Evolutionary conservation across 768 basidiomycete species (phyloP).

Genomic region (Nidularia sp.): DNA sequence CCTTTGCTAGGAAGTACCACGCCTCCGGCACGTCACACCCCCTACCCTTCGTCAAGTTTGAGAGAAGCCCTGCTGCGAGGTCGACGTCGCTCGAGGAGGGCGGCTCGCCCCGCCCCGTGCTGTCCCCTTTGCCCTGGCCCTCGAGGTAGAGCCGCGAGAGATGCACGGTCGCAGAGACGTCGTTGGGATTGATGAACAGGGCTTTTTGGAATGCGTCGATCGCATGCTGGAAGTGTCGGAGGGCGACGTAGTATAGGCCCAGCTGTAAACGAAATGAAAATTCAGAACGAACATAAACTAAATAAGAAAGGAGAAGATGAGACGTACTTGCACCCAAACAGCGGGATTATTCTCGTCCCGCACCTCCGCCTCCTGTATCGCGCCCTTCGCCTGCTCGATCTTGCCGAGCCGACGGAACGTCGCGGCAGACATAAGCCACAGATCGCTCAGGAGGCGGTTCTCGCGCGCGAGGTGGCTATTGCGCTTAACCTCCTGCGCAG

Average conservation of each 20-base stretch:
- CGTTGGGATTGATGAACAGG: conserved; percentile 78
- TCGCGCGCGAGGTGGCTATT: conserved; percentile 51
- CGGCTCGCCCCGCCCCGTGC: no score
- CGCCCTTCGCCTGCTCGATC: conserved; percentile 83
- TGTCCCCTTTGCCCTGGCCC: conserved; percentile 6
- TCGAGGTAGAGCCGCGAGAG: conserved; percentile 76
- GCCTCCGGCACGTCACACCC: conserved; percentile 94
- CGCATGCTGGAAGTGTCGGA: conserved; percentile 57
- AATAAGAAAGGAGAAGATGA: neutral
- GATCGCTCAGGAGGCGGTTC: conserved; percentile 67
- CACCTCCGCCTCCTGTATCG: conserved; percentile 94
- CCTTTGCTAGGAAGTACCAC: conserved; percentile 89
- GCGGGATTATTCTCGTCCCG: conserved; percentile 81
- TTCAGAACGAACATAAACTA: neutral
- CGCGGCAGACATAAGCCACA: conserved; percentile 76
- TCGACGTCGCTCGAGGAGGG: conserved; percentile 50
- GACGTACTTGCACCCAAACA: conserved; percentile 90
- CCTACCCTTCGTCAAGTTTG: conserved; percentile 67
- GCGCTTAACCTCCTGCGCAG: conserved; percentile 26
- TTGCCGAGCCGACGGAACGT: conserved; percentile 89
- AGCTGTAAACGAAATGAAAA: conserved; percentile 40
- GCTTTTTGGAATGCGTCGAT: conserved; percentile 82
- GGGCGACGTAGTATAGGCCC: conserved; percentile 66
- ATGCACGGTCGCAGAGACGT: conserved; percentile 75
- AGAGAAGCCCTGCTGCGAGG: conserved; percentile 78